Conservation (phyloP, 2,329 filamentous ascomycete genomes). For the Rutstroemia sp. region DNA sequence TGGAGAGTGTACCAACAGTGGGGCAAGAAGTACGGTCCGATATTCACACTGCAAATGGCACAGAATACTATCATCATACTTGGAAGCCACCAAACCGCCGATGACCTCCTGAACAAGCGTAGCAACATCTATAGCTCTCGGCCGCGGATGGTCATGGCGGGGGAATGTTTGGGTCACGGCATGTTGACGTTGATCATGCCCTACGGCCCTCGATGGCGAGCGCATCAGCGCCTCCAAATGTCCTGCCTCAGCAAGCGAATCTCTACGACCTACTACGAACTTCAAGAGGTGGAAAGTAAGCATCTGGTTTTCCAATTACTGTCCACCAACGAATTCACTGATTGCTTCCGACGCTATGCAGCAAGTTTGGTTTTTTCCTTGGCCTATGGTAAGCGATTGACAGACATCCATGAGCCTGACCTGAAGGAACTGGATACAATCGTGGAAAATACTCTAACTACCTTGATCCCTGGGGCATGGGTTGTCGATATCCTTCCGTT, state of each 20-base stretch:
- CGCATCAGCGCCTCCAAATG: slow-evolving; percentile 39
- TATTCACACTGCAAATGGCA: slow-evolving; percentile 15
- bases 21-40: slow-evolving; percentile 19
- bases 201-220: slow-evolving; percentile 34
- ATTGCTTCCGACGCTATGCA: slow-evolving; percentile 31
- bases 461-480: slow-evolving; percentile 17
- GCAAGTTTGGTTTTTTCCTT: slow-evolving; percentile 28
- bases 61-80: slow-evolving; percentile 34
- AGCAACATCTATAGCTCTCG: slow-evolving; percentile 39
- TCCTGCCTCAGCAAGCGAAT: slow-evolving; percentile 35
- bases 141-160: slow-evolving; percentile 34
- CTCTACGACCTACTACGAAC: slow-evolving; percentile 26
- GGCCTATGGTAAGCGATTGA: slow-evolving; percentile 33
- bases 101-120: slow-evolving; percentile 39
- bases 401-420: slow-evolving; percentile 18
- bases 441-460: background rate
- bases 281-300: slow-evolving; percentile 30
- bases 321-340: slow-evolving; percentile 29
- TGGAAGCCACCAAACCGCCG: slow-evolving; percentile 36
- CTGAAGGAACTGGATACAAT: background rate
- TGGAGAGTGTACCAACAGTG: too few relatives aligned
- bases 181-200: slow-evolving; percentile 38
- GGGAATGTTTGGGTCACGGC: slow-evolving; percentile 33
- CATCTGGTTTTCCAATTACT: background rate
- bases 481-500: slow-evolving; percentile 41